These are phyloP conservation scores for Andrographis paniculata DNA, from an alignment of 305 asterid species.

Conservation along the genomic window DNA sequence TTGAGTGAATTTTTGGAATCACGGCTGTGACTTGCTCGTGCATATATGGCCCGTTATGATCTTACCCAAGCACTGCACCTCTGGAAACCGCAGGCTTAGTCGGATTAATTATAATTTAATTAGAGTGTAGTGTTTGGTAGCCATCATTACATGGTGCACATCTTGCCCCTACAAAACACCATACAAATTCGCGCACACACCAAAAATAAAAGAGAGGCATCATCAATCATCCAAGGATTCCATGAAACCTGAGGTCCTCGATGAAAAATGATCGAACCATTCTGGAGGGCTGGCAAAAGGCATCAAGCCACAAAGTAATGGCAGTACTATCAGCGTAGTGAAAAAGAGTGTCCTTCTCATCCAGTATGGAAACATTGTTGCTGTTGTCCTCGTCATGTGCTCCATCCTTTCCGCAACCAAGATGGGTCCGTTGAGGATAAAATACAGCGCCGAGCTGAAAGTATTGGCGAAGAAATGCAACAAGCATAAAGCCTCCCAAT, in stretches of 20 bases:
- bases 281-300: slow-evolving; percentile 75
- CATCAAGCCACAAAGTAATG: slow-evolving; percentile 63
- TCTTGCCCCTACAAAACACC: too few species aligned
- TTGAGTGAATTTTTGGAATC: too few species aligned
- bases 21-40: too few species aligned
- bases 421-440: slow-evolving; percentile 59
- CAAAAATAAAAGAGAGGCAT: too few species aligned
- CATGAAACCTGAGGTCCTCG: slow-evolving; percentile 15
- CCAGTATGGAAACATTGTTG: slow-evolving; percentile 51
- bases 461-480: slow-evolving; percentile 56
- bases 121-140: too few species aligned
- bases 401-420: slow-evolving; percentile 26
- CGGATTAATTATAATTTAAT: too few species aligned
- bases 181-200: too few species aligned
- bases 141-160: too few species aligned
- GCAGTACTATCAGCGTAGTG: slow-evolving; percentile 37
- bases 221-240: slow-evolving; percentile 7
- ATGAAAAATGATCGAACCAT: slow-evolving; percentile 62
- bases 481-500: slow-evolving; percentile 60
- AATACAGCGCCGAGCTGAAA: slow-evolving; percentile 41
- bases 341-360: slow-evolving; percentile 40
- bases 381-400: too few species aligned
- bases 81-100: too few species aligned
- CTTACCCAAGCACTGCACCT: too few species aligned
- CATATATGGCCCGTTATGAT: too few species aligned